Conservation (phyloP, 805 yeast genomes). For the Phaffomyces antillensis region DNA sequence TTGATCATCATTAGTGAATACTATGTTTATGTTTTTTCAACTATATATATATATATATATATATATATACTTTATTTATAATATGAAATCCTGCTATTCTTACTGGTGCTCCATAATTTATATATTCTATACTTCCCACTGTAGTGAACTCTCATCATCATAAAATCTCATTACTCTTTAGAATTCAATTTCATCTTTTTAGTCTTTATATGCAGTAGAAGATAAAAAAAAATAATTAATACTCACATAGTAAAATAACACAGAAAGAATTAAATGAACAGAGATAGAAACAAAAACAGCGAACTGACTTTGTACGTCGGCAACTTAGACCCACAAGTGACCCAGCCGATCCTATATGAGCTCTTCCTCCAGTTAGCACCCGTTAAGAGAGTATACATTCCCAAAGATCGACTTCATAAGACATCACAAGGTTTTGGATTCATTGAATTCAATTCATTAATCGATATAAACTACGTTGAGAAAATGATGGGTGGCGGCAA, state of each 20-base stretch:
- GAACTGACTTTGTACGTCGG: slow-evolving; percentile 73
- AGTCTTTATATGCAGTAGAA: too few relatives aligned
- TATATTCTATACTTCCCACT: not conserved
- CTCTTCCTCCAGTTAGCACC: slow-evolving; percentile 83
- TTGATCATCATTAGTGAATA: too few relatives aligned
- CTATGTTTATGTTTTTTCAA: too few relatives aligned
- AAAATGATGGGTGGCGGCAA: slow-evolving; percentile 46
- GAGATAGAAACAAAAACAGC: slow-evolving; percentile 50
- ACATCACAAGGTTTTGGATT: slow-evolving; percentile 86
- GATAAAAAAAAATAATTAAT: not conserved
- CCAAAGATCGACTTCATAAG: slow-evolving; percentile 66
- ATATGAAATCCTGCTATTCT: too few relatives aligned
- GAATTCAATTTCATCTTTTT: too few relatives aligned
- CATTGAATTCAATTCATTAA: slow-evolving; percentile 53
- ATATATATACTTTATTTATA: too few relatives aligned
- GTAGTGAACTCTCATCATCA: too few relatives aligned
- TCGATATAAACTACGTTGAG: slow-evolving; percentile 66
- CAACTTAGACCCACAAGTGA: slow-evolving; percentile 68
- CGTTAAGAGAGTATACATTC: slow-evolving; percentile 59
- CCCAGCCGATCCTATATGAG: slow-evolving; percentile 70
- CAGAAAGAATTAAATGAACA: not conserved
- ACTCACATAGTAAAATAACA: not conserved
- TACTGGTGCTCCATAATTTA: not conserved
- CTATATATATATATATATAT: too few relatives aligned
- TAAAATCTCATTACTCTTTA: too few relatives aligned